These are phyloP conservation scores for Tuber brumale DNA, from an alignment of 495 filamentous ascomycete species.

Conservation along the genomic window DNA sequence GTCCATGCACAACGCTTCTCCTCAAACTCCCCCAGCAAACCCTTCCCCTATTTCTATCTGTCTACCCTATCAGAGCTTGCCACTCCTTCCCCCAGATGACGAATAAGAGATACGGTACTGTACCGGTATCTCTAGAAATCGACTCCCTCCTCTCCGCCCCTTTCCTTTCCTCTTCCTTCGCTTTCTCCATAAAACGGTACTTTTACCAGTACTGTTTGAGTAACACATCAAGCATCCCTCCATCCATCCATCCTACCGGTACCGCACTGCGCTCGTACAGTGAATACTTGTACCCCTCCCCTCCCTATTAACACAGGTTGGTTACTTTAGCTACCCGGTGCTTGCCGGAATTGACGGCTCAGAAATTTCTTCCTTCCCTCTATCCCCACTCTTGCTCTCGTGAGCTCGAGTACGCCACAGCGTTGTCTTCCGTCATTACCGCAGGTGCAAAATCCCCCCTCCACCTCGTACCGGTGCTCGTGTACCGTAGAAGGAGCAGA, in stretches of 20 bases:
- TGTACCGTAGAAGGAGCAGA: not conserved
- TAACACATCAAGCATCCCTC: not conserved
- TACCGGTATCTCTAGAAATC: not conserved
- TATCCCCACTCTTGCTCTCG: not conserved
- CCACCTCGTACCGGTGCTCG: too few relatives aligned
- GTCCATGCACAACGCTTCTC: not conserved
- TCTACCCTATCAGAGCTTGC: not conserved
- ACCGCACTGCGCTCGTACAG: not conserved
- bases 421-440: not conserved
- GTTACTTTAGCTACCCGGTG: conserved; percentile 29
- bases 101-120: not conserved
- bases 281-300: not conserved
- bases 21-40: not conserved
- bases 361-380: not conserved
- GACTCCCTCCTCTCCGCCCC: not conserved
- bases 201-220: not conserved
- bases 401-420: not conserved
- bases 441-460: not conserved
- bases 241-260: not conserved
- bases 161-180: not conserved
- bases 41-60: not conserved
- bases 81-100: not conserved
- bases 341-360: conserved; percentile 10
- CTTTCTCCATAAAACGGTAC: not conserved
- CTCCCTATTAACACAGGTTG: conserved; percentile 10